phyloP scores from a whole-genome alignment of 208 protist genomes.

The Leishmania arabica region DNA sequence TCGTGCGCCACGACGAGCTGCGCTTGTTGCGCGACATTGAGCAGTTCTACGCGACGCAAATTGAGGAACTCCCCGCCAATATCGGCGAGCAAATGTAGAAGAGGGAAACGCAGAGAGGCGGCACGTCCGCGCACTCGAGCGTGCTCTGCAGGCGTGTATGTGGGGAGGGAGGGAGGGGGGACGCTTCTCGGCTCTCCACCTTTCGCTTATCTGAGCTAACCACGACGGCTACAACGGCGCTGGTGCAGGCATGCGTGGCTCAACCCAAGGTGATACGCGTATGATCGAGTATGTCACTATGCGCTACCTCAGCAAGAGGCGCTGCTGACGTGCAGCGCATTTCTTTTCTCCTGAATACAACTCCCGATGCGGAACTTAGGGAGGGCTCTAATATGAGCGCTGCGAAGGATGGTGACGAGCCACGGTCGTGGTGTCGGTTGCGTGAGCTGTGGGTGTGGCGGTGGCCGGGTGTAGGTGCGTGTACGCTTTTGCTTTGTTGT shows the following conservation, averaged over 20 bases:
- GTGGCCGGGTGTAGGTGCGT: background rate
- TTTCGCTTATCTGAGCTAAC: background rate
- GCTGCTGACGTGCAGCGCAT: background rate
- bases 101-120: background rate
- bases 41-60: conserved; percentile 96
- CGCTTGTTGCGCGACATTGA: conserved; percentile 95
- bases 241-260: background rate
- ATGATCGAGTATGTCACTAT: background rate
- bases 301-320: background rate
- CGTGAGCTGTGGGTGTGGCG: background rate
- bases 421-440: background rate
- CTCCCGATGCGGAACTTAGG: background rate
- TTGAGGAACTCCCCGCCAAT: conserved; percentile 96
- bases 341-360: background rate
- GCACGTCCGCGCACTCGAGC: background rate
- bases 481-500: background rate
- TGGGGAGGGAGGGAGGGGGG: background rate
- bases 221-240: background rate
- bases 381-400: background rate
- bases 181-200: background rate
- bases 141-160: background rate
- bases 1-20: conserved; percentile 96
- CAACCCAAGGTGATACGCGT: background rate
- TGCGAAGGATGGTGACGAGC: background rate
- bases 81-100: conserved; percentile 69